These are phyloP conservation scores for Corylus heterophylla DNA, from an alignment of 306 rosid species.

Conservation along the genomic window DNA sequence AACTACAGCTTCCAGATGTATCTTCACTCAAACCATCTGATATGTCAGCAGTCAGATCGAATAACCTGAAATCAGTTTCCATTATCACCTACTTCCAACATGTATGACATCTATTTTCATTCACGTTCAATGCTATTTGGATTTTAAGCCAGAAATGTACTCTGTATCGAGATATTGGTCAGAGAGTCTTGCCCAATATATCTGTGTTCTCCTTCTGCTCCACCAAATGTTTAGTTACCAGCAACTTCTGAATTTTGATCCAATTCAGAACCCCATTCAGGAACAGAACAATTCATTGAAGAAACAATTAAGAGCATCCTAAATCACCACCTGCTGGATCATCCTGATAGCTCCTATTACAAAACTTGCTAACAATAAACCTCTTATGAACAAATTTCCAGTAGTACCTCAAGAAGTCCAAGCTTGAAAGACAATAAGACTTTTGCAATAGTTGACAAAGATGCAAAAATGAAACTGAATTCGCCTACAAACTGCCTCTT, in stretches of 20 bases:
- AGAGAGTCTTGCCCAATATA: background rate
- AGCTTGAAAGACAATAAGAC: slow-evolving; percentile 1
- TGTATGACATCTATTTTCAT: background rate
- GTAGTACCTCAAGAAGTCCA: slow-evolving; percentile 2
- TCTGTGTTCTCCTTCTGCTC: background rate
- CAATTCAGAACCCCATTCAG: background rate
- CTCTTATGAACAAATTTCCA: background rate
- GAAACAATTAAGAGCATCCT: background rate
- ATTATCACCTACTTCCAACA: background rate
- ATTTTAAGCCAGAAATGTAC: background rate
- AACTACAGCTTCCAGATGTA: background rate
- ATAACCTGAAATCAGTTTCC: background rate
- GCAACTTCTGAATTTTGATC: slow-evolving; percentile 8
- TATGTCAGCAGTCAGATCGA: background rate
- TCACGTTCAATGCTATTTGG: background rate
- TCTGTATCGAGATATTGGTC: background rate
- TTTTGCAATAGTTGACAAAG: slow-evolving; percentile 3
- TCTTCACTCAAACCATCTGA: slow-evolving; percentile 6
- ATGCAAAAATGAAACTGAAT: slow-evolving; percentile 4
- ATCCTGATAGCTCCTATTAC: background rate
- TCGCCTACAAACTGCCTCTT: slow-evolving; percentile 23
- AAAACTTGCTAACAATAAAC: slow-evolving; percentile 26
- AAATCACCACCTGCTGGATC: background rate
- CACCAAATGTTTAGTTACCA: background rate
- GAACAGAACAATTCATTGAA: background rate